phyloP scores from a whole-genome alignment of 2,329 filamentous ascomycete genomes.

The Venturia aucupariae region DNA sequence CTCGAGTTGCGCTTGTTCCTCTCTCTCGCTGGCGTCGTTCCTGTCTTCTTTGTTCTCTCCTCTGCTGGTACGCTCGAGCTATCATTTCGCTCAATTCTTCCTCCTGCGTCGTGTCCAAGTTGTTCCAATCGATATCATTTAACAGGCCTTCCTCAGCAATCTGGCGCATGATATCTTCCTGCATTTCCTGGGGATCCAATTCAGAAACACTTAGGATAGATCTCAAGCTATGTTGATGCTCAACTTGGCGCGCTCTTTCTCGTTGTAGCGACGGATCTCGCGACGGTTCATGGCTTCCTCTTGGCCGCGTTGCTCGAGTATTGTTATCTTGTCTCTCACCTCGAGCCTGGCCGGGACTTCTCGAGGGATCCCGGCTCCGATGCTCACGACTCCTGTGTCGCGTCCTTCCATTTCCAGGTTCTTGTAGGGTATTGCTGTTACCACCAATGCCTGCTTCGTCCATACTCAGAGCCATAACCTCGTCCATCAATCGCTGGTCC shows the following conservation, averaged over 20 bases:
- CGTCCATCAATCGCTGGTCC: constrained; percentile 60
- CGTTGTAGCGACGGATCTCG: neutral
- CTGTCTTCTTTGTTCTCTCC: constrained; percentile 51
- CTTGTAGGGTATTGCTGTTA: neutral
- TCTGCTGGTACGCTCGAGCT: constrained; percentile 73
- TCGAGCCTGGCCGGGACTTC: constrained; percentile 21
- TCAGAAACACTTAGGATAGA: constrained; percentile 76
- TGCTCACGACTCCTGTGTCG: constrained; percentile 21
- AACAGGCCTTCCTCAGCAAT: constrained; percentile 81
- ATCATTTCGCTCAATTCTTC: constrained; percentile 87
- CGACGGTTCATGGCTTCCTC: constrained; percentile 18
- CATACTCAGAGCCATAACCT: constrained; percentile 65
- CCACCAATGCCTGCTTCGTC: constrained; percentile 50
- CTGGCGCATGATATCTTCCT: constrained; percentile 80
- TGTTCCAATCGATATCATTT: constrained; percentile 81
- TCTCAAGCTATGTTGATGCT: constrained; percentile 82
- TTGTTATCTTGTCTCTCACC: constrained; percentile 29
- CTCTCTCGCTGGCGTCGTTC: constrained; percentile 6
- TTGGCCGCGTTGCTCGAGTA: constrained; percentile 13
- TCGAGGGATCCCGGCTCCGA: constrained; percentile 4
- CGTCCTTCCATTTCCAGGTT: constrained; percentile 18
- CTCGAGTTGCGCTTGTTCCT: neutral
- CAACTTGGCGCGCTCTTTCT: constrained; percentile 50
- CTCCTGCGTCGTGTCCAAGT: constrained; percentile 73
- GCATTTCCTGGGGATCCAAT: constrained; percentile 66